Conservation (phyloP, 495 filamentous ascomycete genomes). For the Talaromyces proteolyticus region DNA sequence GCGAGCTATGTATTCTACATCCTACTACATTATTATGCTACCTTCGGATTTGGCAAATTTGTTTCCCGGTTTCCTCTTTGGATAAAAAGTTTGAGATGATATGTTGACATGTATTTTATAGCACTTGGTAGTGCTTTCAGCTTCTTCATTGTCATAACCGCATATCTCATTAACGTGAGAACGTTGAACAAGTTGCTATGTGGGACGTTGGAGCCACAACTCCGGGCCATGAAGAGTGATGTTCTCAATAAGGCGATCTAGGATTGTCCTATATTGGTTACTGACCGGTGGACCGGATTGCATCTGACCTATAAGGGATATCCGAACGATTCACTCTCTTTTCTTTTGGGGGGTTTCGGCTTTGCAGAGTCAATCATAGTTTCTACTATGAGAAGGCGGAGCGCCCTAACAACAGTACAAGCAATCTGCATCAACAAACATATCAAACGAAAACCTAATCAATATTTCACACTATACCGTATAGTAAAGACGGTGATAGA, state of each 20-base stretch:
- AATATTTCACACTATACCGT: too few species aligned
- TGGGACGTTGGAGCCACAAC: neutral
- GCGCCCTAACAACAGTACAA: too few species aligned
- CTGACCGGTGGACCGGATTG: too few species aligned
- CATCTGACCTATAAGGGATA: too few species aligned
- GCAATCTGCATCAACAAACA: too few species aligned
- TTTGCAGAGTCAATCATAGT: too few species aligned
- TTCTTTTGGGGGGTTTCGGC: too few species aligned
- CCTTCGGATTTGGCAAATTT: neutral
- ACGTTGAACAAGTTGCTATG: neutral
- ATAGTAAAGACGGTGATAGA: too few species aligned
- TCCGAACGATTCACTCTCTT: too few species aligned
- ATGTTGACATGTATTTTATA: neutral
- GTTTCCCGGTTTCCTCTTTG: neutral
- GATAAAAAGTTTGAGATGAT: neutral
- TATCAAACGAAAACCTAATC: too few species aligned
- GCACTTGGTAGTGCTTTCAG: neutral
- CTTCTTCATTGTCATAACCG: neutral
- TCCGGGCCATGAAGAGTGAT: neutral
- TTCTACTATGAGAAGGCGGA: too few species aligned
- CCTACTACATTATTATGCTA: neutral
- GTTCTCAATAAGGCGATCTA: neutral
- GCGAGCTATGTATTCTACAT: neutral
- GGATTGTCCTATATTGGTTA: neutral
- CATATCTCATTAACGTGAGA: neutral